Evolutionary conservation across 164 flowering plant genomes (phyloP).

Genomic region (Tetrastigma voinierianum): DNA sequence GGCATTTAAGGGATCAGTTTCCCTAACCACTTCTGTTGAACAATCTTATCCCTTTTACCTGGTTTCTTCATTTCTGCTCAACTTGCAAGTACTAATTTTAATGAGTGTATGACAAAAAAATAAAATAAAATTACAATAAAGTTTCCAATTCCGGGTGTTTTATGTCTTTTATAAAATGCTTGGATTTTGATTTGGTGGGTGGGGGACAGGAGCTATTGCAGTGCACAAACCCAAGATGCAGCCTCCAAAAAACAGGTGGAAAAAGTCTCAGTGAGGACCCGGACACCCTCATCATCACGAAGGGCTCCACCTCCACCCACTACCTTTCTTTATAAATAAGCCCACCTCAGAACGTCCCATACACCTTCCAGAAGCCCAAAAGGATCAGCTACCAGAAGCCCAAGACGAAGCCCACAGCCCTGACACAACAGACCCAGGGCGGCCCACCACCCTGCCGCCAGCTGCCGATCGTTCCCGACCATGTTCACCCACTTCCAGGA

Average conservation of each 20-base stretch:
- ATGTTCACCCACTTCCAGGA: too few species aligned
- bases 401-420: constrained; percentile 13
- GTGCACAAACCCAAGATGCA: constrained; percentile 91
- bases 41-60: too few species aligned
- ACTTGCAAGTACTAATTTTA: too few species aligned
- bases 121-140: too few species aligned
- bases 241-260: constrained; percentile 91
- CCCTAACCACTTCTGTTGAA: too few species aligned
- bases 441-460: constrained; percentile 2
- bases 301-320: constrained; percentile 85
- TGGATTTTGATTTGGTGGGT: background rate
- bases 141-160: too few species aligned
- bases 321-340: constrained; percentile 47
- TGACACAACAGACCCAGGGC: constrained; percentile 4
- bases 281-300: constrained; percentile 75
- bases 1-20: too few species aligned
- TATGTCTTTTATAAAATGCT: too few species aligned
- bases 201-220: constrained; percentile 76
- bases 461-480: background rate
- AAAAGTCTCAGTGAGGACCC: constrained; percentile 66
- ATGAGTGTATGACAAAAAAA: too few species aligned
- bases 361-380: constrained; percentile 42
- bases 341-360: constrained; percentile 12
- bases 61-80: too few species aligned
- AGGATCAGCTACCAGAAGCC: constrained; percentile 5